Evolutionary conservation across 1,284 basidiomycete species (phyloP).

Genomic region (Porodaedalea pini): DNA sequence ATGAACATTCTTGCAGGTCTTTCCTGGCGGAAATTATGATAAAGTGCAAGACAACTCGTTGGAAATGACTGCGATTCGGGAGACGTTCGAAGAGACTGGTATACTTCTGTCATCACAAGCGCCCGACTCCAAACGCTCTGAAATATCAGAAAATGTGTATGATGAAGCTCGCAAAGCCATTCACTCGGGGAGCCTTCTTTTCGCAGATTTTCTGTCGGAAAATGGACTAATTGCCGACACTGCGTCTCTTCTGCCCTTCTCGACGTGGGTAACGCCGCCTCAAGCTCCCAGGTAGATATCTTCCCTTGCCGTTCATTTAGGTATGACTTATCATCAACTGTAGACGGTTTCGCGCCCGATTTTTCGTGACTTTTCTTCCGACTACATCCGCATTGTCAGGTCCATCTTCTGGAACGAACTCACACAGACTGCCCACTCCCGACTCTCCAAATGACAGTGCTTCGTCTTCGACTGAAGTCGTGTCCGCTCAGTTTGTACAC

Average conservation of each 20-base stretch:
- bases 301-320: conserved; percentile 1
- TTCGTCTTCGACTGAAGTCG: conserved; percentile 44
- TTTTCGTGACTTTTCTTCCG: conserved; percentile 60
- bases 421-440: conserved; percentile 58
- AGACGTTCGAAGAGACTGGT: conserved; percentile 73
- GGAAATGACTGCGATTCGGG: conserved; percentile 60
- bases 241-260: conserved; percentile 55
- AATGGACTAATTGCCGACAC: conserved; percentile 43
- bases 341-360: conserved; percentile 66
- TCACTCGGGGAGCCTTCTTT: conserved; percentile 47
- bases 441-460: conserved; percentile 50
- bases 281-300: conserved; percentile 45
- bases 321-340: not conserved
- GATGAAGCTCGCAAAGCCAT: conserved; percentile 55
- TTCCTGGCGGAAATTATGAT: conserved; percentile 70
- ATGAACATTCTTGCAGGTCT: conserved; percentile 48
- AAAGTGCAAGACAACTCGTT: conserved; percentile 52
- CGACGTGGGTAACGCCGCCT: conserved; percentile 65
- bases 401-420: conserved; percentile 49
- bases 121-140: conserved; percentile 17
- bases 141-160: conserved; percentile 37
- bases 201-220: conserved; percentile 50
- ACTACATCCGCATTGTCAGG: conserved; percentile 36
- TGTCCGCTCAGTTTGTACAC: conserved; percentile 59
- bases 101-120: conserved; percentile 51